Evolutionary conservation across 2,329 filamentous ascomycete species (phyloP).

Genomic region (Colletotrichum brevisporum): DNA sequence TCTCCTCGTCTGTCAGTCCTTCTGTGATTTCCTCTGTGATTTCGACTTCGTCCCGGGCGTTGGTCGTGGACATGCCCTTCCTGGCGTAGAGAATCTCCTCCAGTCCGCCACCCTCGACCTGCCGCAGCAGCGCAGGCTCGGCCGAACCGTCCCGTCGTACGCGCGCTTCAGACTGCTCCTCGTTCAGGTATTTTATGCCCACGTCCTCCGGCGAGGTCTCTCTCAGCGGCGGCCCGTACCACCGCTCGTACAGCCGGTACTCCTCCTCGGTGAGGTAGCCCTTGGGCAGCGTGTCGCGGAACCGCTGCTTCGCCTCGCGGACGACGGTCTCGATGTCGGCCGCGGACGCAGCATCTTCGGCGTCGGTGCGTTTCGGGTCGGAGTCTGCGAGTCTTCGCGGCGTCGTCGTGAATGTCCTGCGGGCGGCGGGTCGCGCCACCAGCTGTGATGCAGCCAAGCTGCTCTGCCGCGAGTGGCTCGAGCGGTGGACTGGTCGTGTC

Average conservation of each 20-base stretch:
- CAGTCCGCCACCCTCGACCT: constrained; percentile 68
- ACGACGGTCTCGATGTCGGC: constrained; percentile 73
- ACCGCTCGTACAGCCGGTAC: constrained; percentile 80
- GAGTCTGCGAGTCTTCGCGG: not conserved
- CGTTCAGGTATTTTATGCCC: constrained; percentile 56
- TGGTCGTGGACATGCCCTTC: not conserved
- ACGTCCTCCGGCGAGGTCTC: constrained; percentile 73
- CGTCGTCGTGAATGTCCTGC: constrained; percentile 27
- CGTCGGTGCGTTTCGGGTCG: constrained; percentile 30
- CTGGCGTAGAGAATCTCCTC: constrained; percentile 71
- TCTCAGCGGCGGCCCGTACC: constrained; percentile 83
- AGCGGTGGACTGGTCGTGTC: not conserved
- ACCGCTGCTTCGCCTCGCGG: constrained; percentile 79
- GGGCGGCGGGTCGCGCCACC: constrained; percentile 11
- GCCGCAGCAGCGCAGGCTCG: constrained; percentile 62
- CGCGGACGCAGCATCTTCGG: constrained; percentile 37
- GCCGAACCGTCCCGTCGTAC: constrained; percentile 10
- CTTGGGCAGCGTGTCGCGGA: constrained; percentile 82
- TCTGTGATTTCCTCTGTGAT: not conserved
- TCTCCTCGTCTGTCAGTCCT: not conserved
- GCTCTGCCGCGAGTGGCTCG: constrained; percentile 18
- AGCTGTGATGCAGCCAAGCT: constrained; percentile 12
- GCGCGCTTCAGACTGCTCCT: constrained; percentile 2
- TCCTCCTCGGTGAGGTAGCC: constrained; percentile 79
- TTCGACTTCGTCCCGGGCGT: not conserved